Evolutionary conservation across 495 filamentous ascomycete genomes (phyloP), one percentile per base, ranked within the genome.

Genomic region (Pyronema omphalodes): DNA sequence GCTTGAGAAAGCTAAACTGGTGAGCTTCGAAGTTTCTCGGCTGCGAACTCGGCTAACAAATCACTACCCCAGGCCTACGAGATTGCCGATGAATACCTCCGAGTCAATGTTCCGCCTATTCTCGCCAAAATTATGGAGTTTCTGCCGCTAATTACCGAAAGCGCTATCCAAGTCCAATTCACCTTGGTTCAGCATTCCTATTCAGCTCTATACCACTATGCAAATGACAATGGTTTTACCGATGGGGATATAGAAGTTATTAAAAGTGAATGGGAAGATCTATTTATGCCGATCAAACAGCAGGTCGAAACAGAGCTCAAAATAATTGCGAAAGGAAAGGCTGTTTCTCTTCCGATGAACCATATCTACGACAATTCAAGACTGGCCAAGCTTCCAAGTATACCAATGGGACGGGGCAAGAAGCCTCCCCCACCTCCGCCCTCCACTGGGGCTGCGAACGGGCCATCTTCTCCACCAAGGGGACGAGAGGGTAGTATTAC

Each of bases 171-270:
- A 61, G 78, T 86, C 37, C 89, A 96, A 60, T 91, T 89, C 66
- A 76, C 78, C 40, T 71, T 96, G 23, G 74, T 94, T 3, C 88
- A 78, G 0, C 72, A 91, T 53, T 83, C 84, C 58, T 96, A 96
- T 68, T 94, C 88, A 9, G 71, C 79, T 0, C 70, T 94, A 3
- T 80, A 87, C 63, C 78, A 78, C 55, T 95, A 84, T 67, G 86
- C 83, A 57, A 70, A 81, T 52, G 76, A 83, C 19, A 71, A 79
- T 53, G 71, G 75, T 8, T 85, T 89, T 61, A 82, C 83, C 0
- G 73, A 64, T 29, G 54, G 60, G 0, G 67, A 81, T 1, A 81
- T 85, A 72, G 77, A 80, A 17, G 76, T 83, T 36, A 76, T 93
- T 0, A 70, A 93, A 46, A 66, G 76, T 1, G 70, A 74, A 44